Evolutionary conservation across 768 basidiomycete genomes (phyloP).

Genomic region (Candolleomyces eurysporus): DNA sequence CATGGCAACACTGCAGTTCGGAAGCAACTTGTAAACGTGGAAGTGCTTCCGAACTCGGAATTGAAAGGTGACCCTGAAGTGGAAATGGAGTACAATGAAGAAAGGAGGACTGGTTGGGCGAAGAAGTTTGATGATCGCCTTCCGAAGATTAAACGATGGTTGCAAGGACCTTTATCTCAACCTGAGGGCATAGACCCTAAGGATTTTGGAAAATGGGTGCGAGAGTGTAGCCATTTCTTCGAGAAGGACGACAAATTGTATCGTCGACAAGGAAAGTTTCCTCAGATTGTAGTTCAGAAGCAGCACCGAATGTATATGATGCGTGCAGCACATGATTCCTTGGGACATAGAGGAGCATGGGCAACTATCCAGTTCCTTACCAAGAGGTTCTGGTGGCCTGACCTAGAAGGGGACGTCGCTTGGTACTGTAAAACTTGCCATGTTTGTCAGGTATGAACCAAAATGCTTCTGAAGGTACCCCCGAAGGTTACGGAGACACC

Average conservation of each 20-base stretch:
- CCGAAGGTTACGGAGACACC: constrained; percentile 18
- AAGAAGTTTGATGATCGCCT: not conserved
- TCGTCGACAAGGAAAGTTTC: constrained; percentile 4
- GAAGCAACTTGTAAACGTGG: not conserved
- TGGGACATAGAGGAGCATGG: constrained; percentile 24
- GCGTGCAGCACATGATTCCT: constrained; percentile 16
- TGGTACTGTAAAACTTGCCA: constrained; percentile 25
- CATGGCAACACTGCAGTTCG: too few species aligned
- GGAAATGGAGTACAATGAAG: not conserved
- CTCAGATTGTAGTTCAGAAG: constrained; percentile 18
- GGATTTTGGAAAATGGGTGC: constrained; percentile 1
- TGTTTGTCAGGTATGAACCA: constrained; percentile 20
- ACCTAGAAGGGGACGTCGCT: constrained; percentile 18
- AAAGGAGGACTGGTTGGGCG: not conserved
- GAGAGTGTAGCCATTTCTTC: constrained; percentile 15
- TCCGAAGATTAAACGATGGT: not conserved
- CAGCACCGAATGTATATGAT: constrained; percentile 18
- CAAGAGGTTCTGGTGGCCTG: constrained; percentile 28
- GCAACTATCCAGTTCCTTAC: constrained; percentile 14
- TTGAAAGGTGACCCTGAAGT: constrained; percentile 1
- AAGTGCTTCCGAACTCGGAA: not conserved
- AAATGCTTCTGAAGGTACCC: constrained; percentile 13
- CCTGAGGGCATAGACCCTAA: not conserved
- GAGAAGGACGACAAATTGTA: constrained; percentile 16
- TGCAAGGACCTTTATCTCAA: not conserved